phyloP scores from a whole-genome alignment of 495 filamentous ascomycete species.

The Neurospora sp. region DNA sequence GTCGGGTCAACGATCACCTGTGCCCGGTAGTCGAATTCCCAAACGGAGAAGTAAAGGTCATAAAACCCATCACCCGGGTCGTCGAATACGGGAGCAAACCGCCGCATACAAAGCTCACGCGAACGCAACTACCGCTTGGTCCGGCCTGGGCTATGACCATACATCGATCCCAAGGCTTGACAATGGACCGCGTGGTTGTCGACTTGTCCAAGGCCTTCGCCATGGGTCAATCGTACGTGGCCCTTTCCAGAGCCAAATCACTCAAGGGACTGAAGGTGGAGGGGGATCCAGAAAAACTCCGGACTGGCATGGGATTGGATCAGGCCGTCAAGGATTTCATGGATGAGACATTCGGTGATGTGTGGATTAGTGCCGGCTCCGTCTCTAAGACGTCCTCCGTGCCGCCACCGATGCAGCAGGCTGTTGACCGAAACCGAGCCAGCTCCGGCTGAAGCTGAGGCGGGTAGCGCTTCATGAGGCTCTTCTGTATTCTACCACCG shows the following conservation, averaged over 20 bases:
- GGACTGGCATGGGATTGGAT: conserved; percentile 9
- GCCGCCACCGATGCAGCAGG: not conserved
- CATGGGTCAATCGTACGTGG: conserved; percentile 79
- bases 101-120: conserved; percentile 56
- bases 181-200: conserved; percentile 82
- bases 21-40: not conserved
- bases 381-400: not conserved
- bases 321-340: conserved; percentile 15
- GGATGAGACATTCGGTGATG: conserved; percentile 11
- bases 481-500: no score
- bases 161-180: conserved; percentile 92
- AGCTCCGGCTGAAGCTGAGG: not conserved
- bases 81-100: conserved; percentile 34
- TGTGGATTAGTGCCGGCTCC: conserved; percentile 12
- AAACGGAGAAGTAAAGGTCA: not conserved
- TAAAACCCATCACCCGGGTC: conserved; percentile 15
- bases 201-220: conserved; percentile 79
- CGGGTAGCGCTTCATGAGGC: not conserved
- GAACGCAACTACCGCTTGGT: conserved; percentile 73
- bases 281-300: conserved; percentile 18
- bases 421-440: not conserved
- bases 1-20: not conserved
- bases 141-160: conserved; percentile 91
- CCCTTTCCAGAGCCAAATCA: conserved; percentile 66
- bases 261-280: conserved; percentile 57